Evolutionary conservation across 1,284 basidiomycete genomes (phyloP).

Genomic region (Ganoderma resinaceum): DNA sequence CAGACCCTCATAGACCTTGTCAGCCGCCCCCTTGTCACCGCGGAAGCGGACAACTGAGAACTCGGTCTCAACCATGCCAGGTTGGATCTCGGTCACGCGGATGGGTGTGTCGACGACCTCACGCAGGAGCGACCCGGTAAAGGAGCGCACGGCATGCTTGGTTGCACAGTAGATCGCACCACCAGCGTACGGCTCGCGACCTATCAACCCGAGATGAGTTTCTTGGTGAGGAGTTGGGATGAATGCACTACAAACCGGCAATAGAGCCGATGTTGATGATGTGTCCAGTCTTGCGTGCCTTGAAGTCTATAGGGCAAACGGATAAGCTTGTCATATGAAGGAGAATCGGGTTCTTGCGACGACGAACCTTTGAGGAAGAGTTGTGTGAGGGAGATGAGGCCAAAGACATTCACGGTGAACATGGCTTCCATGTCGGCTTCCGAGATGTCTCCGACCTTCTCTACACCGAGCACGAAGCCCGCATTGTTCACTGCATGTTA

Average conservation of each 20-base stretch:
- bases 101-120: conserved; percentile 93
- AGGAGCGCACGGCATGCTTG: conserved; percentile 91
- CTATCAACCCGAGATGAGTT: conserved; percentile 46
- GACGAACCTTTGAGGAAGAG: conserved; percentile 70
- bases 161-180: conserved; percentile 86
- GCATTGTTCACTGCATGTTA: conserved; percentile 79
- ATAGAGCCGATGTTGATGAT: conserved; percentile 97
- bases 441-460: conserved; percentile 82
- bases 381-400: conserved; percentile 86
- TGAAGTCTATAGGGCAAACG: conserved; percentile 73
- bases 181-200: conserved; percentile 90
- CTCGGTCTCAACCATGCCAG: conserved; percentile 93
- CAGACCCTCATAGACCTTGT: conserved; percentile 90
- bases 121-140: conserved; percentile 82
- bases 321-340: neutral
- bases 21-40: conserved; percentile 82
- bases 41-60: conserved; percentile 91
- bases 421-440: conserved; percentile 84
- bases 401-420: conserved; percentile 94
- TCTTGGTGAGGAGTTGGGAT: neutral
- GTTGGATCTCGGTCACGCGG: conserved; percentile 91
- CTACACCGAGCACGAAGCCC: conserved; percentile 86
- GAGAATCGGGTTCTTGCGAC: neutral
- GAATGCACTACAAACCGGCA: conserved; percentile 60
- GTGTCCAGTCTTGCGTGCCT: conserved; percentile 86